These are phyloP conservation scores for Ceratocystis smalleyi DNA, from an alignment of 2,329 filamentous ascomycete species.

Conservation along the genomic window DNA sequence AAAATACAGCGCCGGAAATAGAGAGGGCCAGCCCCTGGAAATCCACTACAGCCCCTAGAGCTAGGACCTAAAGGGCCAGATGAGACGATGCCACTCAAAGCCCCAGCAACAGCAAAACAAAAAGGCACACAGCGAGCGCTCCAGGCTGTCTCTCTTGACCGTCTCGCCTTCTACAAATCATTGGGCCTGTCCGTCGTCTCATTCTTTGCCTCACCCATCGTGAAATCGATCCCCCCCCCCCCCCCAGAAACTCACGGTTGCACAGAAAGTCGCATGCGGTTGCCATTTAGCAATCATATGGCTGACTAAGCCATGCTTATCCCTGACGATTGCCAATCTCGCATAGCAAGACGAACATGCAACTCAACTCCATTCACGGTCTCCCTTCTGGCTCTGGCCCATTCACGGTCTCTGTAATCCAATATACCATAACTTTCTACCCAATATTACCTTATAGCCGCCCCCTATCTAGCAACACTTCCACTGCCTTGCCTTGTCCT, in stretches of 20 bases:
- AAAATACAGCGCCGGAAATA: not conserved
- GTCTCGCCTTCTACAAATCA: not conserved
- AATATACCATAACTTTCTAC: too few relatives aligned
- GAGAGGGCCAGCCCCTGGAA: not conserved
- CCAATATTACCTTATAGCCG: too few relatives aligned
- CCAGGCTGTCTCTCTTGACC: too few relatives aligned
- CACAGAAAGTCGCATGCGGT: not conserved
- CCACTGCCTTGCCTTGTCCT: not conserved
- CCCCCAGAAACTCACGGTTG: not conserved
- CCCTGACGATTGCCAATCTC: not conserved
- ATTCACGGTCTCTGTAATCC: too few relatives aligned
- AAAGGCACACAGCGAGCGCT: too few relatives aligned
- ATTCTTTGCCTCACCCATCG: not conserved
- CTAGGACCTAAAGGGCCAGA: not conserved
- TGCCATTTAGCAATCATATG: not conserved
- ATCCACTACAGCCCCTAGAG: not conserved
- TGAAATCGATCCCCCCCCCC: not conserved
- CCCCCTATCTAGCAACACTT: not conserved
- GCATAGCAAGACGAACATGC: not conserved
- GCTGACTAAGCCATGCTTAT: not conserved
- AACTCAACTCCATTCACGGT: too few relatives aligned
- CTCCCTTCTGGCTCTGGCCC: too few relatives aligned
- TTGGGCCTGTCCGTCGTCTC: not conserved
- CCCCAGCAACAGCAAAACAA: too few relatives aligned
- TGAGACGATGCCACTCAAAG: not conserved